These are phyloP conservation scores for Suillus discolor DNA, from an alignment of 768 basidiomycete genomes.

Conservation along the genomic window DNA sequence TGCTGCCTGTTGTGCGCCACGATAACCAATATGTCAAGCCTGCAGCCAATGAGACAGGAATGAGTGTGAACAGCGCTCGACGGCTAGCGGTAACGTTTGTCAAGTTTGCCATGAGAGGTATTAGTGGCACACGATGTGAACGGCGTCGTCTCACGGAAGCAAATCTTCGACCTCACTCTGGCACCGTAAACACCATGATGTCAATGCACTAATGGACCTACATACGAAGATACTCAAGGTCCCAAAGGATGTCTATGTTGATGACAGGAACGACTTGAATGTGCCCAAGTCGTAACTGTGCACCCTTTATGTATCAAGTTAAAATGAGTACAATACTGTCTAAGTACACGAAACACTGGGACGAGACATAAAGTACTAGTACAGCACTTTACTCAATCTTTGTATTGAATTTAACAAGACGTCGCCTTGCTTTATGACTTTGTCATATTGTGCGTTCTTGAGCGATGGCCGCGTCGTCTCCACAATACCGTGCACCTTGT, in stretches of 20 bases:
- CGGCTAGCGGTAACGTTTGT: constrained; percentile 10
- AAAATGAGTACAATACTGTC: background rate
- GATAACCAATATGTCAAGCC: constrained; percentile 14
- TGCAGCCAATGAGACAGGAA: constrained; percentile 13
- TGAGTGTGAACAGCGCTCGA: constrained; percentile 12
- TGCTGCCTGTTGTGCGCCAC: constrained; percentile 5
- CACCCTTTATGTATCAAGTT: background rate
- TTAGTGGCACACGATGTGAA: background rate
- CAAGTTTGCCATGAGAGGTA: background rate
- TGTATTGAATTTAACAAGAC: constrained; percentile 85
- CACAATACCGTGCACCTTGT: constrained; percentile 93
- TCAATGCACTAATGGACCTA: background rate
- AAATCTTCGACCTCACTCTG: background rate
- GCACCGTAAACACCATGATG: background rate
- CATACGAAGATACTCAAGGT: background rate
- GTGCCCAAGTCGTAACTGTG: background rate
- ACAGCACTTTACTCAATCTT: constrained; percentile 86
- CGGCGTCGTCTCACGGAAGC: background rate
- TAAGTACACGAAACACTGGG: background rate
- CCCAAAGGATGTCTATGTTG: background rate
- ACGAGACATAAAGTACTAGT: constrained; percentile 31
- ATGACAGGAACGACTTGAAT: background rate
- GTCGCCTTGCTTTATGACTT: constrained; percentile 93
- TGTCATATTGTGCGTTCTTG: constrained; percentile 89
- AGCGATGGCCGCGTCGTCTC: constrained; percentile 80